Base-by-base conservation (phyloP, 2,329 filamentous ascomycete species). In the Dendrostoma leiphaemia region DNA sequence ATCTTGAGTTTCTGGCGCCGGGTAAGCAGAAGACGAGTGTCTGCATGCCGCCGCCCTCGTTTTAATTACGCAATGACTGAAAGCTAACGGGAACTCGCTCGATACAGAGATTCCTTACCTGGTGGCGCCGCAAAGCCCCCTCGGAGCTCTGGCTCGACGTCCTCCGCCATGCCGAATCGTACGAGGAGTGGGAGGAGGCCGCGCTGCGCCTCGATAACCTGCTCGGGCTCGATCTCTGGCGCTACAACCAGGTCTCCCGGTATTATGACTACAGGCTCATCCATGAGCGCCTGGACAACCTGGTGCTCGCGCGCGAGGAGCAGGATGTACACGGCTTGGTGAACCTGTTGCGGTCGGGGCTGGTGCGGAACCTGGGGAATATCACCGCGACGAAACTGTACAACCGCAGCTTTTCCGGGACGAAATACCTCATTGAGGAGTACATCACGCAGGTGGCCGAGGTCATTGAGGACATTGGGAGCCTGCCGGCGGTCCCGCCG, bases 231-330 rank as follows among this genome's bases (percentile, higher is more conserved):
- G 90, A 95, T 71, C 70, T 91, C 58, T 96, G 89, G 89, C 88
- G 91, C 54, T 88, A 91, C 64, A 90, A 91, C 64, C 85, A 89
- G 6, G 85, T 85, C 9, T 92, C 86, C 61, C 86, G 85, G 64
- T 83, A 89, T 71, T 97, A 96, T 70, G 91, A 96, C 70, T 93
- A 90, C 76, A 81, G 85, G 51, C 84, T 96, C 56, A 94, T 97
- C 62, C 82, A 88, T 65, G 83, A 90, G 65, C 84, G 91, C 19
- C 77, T 93, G 41, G 81, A 86, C 63, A 85, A 84, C 37, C 82
- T 95, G 54, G 81, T 37, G 8, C 26, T 51, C 34, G 57, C 57
- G 10, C 44, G 57, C 24, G 53, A 56, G 46, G 53, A 56, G 45
- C 53, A 86, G 58, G 88, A 96, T 68, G 80, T 92, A 40, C 78